phyloP scores from a whole-genome alignment of 108 stramenopile genomes.

The Mediolabrus comicus region DNA sequence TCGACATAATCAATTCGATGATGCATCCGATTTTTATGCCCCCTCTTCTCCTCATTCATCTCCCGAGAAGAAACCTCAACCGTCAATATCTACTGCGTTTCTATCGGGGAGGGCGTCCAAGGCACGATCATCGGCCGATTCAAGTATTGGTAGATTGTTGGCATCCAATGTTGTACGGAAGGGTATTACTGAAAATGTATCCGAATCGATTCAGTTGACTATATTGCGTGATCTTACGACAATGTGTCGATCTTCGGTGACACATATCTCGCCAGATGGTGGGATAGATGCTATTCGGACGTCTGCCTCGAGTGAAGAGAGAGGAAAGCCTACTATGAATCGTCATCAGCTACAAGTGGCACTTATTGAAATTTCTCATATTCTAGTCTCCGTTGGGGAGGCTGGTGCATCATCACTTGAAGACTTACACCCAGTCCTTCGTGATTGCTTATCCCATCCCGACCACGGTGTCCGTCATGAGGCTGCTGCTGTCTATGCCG shows the following conservation, averaged over 20 bases:
- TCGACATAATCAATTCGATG: background rate
- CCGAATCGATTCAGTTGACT: slow-evolving; percentile 69
- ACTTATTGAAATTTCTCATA: slow-evolving; percentile 80
- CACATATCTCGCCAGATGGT: slow-evolving; percentile 9
- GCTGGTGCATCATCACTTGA: slow-evolving; percentile 67
- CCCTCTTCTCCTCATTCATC: slow-evolving; percentile 35
- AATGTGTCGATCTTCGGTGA: slow-evolving; percentile 32
- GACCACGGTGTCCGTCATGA: slow-evolving; percentile 84
- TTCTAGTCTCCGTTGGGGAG: slow-evolving; percentile 69
- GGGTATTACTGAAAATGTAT: slow-evolving; percentile 69
- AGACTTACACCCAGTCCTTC: slow-evolving; percentile 57
- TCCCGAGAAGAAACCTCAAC: slow-evolving; percentile 25
- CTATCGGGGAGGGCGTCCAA: slow-evolving; percentile 34
- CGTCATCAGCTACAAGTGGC: slow-evolving; percentile 76
- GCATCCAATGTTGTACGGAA: slow-evolving; percentile 62
- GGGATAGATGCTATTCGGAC: slow-evolving; percentile 8
- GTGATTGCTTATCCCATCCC: slow-evolving; percentile 56
- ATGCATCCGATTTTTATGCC: slow-evolving; percentile 26
- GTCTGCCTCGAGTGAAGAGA: slow-evolving; percentile 22
- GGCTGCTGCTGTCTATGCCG: slow-evolving; percentile 68
- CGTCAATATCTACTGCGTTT: slow-evolving; percentile 45
- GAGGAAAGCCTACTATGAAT: slow-evolving; percentile 41
- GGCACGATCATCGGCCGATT: slow-evolving; percentile 68
- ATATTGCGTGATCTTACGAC: slow-evolving; percentile 64
- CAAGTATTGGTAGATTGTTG: slow-evolving; percentile 58